Percentiles rank a stretch among this genome's conserved stretches.
These are phyloP conservation scores for Cryphonectria carpinicola DNA, from an alignment of 2,329 filamentous ascomycete species.

Conservation along the genomic window DNA sequence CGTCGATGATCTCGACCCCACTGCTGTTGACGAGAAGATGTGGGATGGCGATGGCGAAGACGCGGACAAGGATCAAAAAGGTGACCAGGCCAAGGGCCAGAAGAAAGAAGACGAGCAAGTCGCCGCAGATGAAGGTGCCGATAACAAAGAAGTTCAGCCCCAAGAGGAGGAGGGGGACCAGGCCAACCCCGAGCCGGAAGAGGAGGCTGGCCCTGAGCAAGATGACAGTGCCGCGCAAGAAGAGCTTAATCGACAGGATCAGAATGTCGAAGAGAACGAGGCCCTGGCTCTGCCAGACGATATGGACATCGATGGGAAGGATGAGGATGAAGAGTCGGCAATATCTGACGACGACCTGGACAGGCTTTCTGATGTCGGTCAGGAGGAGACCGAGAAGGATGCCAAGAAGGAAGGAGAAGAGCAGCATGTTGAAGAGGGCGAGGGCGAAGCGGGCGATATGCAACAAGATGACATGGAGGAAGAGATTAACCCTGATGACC, in stretches of 20 bases:
- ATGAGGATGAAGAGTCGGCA: slow-evolving; percentile 30
- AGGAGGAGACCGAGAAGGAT: slow-evolving; percentile 31
- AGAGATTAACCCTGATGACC: slow-evolving; percentile 33
- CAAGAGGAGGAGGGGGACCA: slow-evolving; percentile 52
- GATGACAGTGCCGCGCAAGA: slow-evolving; percentile 60
- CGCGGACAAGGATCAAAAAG: slow-evolving; percentile 80
- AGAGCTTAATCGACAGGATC: slow-evolving; percentile 65
- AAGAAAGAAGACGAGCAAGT: slow-evolving; percentile 67
- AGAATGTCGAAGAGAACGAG: slow-evolving; percentile 42
- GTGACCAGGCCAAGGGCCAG: slow-evolving; percentile 71
- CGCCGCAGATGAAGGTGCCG: slow-evolving; percentile 61
- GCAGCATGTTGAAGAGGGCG: slow-evolving; percentile 45
- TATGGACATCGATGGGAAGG: slow-evolving; percentile 39
- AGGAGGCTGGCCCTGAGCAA: slow-evolving; percentile 58
- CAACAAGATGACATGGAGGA: slow-evolving; percentile 73
- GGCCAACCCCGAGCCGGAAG: slow-evolving; percentile 42
- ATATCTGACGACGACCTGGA: slow-evolving; percentile 37
- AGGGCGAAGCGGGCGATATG: slow-evolving; percentile 39
- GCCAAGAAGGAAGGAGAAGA: slow-evolving; percentile 36
- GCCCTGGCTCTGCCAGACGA: slow-evolving; percentile 36
- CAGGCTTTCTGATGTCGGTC: slow-evolving; percentile 50
- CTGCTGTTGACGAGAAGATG: slow-evolving; percentile 96
- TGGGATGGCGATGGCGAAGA: slow-evolving; percentile 88
- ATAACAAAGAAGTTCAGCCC: slow-evolving; percentile 41
- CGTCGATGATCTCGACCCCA: slow-evolving; percentile 87